A percentile compares a stretch with the other conserved stretches of the same genome.
Evolutionary conservation across 2,329 filamentous ascomycete genomes (phyloP).

Genomic region (Pseudogymnoascus sp.): DNA sequence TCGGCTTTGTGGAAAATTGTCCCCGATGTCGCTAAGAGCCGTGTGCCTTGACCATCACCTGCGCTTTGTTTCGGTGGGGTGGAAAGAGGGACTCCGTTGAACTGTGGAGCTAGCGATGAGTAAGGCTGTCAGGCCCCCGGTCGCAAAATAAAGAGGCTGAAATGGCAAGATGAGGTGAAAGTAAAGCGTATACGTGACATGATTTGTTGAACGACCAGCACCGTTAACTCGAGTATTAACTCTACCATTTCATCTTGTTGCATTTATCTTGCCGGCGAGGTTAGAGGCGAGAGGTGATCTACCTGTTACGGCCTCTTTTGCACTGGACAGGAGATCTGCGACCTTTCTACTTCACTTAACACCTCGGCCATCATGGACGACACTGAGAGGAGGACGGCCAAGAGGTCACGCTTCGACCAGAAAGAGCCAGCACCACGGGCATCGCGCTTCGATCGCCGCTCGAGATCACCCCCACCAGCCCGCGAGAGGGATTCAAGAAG

Average conservation of each 20-base stretch:
- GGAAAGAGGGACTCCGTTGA: not conserved
- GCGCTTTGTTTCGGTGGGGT: constrained; percentile 1
- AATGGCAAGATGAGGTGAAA: not conserved
- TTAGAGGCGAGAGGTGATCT: not conserved
- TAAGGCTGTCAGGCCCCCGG: constrained; percentile 3
- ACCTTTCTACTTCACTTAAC: not conserved
- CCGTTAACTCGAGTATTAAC: not conserved
- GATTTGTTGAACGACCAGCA: not conserved
- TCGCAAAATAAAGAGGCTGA: constrained; percentile 9
- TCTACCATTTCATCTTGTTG: not conserved
- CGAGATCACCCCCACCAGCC: constrained; percentile 65
- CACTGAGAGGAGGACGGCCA: constrained; percentile 61
- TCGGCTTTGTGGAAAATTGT: constrained; percentile 7
- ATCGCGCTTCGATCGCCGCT: constrained; percentile 87
- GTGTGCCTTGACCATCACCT: constrained; percentile 5
- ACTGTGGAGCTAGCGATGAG: constrained; percentile 7
- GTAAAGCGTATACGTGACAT: not conserved
- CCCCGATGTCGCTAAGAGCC: constrained; percentile 7
- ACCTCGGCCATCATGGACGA: constrained; percentile 56
- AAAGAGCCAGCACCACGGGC: constrained; percentile 70
- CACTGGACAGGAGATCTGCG: not conserved
- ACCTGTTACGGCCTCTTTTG: not conserved
- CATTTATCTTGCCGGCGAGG: not conserved
- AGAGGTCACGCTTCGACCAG: constrained; percentile 92
- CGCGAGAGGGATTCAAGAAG: constrained; percentile 62